These are phyloP conservation scores for Mimosa pudica DNA, from an alignment of 306 rosid genomes.

Conservation along the genomic window DNA sequence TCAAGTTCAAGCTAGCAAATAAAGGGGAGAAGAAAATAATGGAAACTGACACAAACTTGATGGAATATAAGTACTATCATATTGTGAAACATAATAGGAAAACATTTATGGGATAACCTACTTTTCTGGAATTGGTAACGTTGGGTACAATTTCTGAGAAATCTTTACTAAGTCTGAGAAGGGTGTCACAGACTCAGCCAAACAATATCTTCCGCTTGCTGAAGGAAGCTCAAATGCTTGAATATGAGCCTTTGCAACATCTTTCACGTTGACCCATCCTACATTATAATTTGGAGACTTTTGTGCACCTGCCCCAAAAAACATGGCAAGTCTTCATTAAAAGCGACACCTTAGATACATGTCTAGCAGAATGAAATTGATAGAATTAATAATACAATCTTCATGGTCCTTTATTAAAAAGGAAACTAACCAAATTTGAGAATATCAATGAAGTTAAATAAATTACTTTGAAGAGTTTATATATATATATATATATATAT, in stretches of 20 bases:
- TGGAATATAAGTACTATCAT: too few relatives aligned
- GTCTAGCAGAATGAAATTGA: too few relatives aligned
- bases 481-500: too few relatives aligned
- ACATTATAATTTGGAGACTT: conserved; percentile 47
- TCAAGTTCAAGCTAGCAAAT: background rate
- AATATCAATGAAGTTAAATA: too few relatives aligned
- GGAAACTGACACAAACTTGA: too few relatives aligned
- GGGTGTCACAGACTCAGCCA: background rate
- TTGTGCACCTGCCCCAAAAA: conserved; percentile 49
- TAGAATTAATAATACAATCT: too few relatives aligned
- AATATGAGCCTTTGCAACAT: background rate
- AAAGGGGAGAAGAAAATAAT: background rate
- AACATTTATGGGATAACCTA: conserved; percentile 29
- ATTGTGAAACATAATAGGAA: too few relatives aligned
- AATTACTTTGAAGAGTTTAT: too few relatives aligned
- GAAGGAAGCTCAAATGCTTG: background rate
- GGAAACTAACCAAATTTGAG: too few relatives aligned
- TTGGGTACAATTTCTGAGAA: background rate
- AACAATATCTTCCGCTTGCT: background rate
- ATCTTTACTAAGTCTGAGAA: background rate
- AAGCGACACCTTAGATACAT: background rate
- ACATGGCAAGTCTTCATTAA: background rate
- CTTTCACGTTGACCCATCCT: background rate
- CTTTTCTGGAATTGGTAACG: conserved; percentile 53
- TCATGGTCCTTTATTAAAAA: too few relatives aligned